phyloP scores from a whole-genome alignment of 768 basidiomycete species.

The Cyclocybe aegerita region DNA sequence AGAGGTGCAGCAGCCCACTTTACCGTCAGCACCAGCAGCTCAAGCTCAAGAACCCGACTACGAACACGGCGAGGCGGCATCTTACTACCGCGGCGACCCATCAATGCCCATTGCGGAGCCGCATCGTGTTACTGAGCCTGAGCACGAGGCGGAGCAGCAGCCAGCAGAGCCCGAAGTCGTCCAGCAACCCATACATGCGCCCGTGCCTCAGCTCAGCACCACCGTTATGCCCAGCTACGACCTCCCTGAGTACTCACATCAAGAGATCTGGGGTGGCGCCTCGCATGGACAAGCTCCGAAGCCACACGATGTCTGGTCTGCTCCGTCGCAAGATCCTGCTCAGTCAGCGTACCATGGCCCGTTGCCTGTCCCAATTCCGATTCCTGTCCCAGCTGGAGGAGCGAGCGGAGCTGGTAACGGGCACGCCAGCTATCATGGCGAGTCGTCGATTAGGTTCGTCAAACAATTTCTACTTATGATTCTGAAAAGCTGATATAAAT shows the following conservation, averaged over 20 bases:
- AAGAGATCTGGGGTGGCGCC: constrained; percentile 20
- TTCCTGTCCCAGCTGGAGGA: constrained; percentile 3
- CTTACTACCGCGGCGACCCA: constrained; percentile 8
- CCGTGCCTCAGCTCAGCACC: constrained; percentile 7
- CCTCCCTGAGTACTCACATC: constrained; percentile 7
- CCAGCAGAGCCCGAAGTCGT: neutral
- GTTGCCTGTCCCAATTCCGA: constrained; percentile 10
- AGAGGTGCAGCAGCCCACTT: neutral
- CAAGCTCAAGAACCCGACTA: neutral
- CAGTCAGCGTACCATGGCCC: neutral
- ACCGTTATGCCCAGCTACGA: constrained; percentile 15
- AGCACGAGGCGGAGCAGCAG: neutral
- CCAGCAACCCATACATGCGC: neutral
- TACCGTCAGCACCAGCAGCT: neutral
- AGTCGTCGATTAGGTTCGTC: constrained; percentile 11
- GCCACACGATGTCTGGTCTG: constrained; percentile 5
- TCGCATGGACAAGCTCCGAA: constrained; percentile 1
- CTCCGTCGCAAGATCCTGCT: neutral
- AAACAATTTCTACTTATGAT: neutral
- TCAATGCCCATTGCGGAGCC: constrained; percentile 9
- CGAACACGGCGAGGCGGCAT: constrained; percentile 8
- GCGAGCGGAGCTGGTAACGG: constrained; percentile 2
- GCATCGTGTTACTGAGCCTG: neutral
- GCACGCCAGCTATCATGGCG: constrained; percentile 7
- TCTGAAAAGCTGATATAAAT: neutral